A percentile compares a stretch with the other conserved stretches of the same genome.
Evolutionary conservation across 2,329 filamentous ascomycete genomes (phyloP).

Genomic region (Aspergillus brunneoviolaceus): DNA sequence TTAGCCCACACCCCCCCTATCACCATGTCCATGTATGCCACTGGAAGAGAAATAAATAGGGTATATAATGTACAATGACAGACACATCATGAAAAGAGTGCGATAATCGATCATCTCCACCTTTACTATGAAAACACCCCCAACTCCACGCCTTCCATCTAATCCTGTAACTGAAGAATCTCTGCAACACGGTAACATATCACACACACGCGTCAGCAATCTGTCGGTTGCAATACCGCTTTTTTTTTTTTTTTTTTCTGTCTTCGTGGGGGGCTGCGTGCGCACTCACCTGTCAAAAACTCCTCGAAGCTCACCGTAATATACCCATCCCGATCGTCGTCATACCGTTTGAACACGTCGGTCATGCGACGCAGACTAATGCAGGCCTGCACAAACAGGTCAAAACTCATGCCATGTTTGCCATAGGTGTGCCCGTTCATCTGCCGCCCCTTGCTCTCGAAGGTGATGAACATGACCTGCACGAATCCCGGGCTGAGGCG

Average conservation of each 20-base stretch:
- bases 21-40: background rate
- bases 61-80: background rate
- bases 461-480: slow-evolving; percentile 79
- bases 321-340: slow-evolving; percentile 93
- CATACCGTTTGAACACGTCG: slow-evolving; percentile 98
- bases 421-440: slow-evolving; percentile 36
- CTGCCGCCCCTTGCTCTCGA: slow-evolving; percentile 62
- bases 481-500: slow-evolving; percentile 82
- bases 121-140: too few relatives aligned
- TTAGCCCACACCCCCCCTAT: background rate
- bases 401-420: slow-evolving; percentile 75
- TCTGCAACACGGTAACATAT: background rate
- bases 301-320: slow-evolving; percentile 81
- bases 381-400: slow-evolving; percentile 95
- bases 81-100: background rate
- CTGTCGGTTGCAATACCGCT: background rate
- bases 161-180: background rate
- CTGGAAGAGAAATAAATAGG: background rate
- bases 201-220: background rate
- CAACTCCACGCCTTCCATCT: background rate
- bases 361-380: slow-evolving; percentile 98
- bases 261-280: background rate
- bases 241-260: too few relatives aligned
- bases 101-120: background rate
- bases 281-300: slow-evolving; percentile 62